Evolutionary conservation across 2,329 filamentous ascomycete species (phyloP), one percentile per base, ranked within the genome.

Genomic region (Arthrobotrys pseudoclavata): DNA sequence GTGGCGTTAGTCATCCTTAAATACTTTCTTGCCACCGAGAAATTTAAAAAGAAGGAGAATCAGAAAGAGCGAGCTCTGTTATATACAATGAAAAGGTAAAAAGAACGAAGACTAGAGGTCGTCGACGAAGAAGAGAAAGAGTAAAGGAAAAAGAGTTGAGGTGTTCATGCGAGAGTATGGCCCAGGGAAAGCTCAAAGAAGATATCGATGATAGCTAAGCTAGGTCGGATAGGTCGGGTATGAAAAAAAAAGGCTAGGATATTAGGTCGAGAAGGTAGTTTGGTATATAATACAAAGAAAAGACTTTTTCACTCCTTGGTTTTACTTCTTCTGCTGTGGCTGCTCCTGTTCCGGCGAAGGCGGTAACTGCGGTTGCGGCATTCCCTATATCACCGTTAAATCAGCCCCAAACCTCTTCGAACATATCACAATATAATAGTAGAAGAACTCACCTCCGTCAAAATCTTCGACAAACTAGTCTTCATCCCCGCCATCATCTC

Each of bases 401-500:
- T 75, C 69, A 75, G 55, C 13, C 12, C 12, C 12, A 10, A 34
- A 10, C 31, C 12, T 40, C 13, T 9, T 20, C 1, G 34, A 37
- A n/a, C n/a, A n/a, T 13, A 40, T 42, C 12, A 2, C 0, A 47
- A 37, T 48, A 31, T 10, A 4, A 29, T 45, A 5, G n/a, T 18
- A 7, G 12, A 47, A 12, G 6, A 50, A 55, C 68, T 77, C 37
- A 81, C 80, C 80, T 81, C 81, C 22, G 81, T 82, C 52, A 82
- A 78, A 20, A 82, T 80, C 78, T 79, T 82, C n/a, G 79, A 81
- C 80, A 82, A 80, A 63, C 81, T 97, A 82, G 89, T 93, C 85
- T 91, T 92, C 91, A 97, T 94, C 81, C 91, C 91, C 85, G 97
- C 94, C 82, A 97, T 92, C 84, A 94, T 92, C 79, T 90, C 87